Conservation (phyloP, 1,139 yeast species). For the Candida glucosophila region DNA sequence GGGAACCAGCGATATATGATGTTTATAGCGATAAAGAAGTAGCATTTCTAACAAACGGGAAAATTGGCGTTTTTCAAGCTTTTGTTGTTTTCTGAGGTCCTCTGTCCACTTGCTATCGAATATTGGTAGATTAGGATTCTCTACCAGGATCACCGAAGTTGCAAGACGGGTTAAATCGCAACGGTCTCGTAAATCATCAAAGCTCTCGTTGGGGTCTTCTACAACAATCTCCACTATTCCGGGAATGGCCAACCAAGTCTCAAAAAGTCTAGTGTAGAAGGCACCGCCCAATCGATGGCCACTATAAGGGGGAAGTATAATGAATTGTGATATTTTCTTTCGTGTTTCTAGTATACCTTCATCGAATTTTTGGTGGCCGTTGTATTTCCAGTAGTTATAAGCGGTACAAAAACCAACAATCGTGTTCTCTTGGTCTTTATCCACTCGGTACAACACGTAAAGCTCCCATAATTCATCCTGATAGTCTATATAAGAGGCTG, state of each 20-base stretch:
- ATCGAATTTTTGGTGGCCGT: conserved; percentile 53
- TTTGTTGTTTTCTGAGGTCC: conserved; percentile 28
- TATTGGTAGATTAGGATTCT: conserved; percentile 10
- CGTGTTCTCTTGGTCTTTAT: conserved; percentile 23
- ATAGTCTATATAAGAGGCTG: conserved; percentile 81
- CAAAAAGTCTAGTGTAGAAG: conserved; percentile 50
- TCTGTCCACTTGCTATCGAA: conserved; percentile 36
- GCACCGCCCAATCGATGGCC: conserved; percentile 60
- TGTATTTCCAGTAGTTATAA: conserved; percentile 77
- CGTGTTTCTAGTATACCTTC: conserved; percentile 34
- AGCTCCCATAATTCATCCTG: conserved; percentile 69
- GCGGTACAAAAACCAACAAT: conserved; percentile 78
- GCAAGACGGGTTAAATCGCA: conserved; percentile 57
- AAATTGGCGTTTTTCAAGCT: conserved; percentile 74
- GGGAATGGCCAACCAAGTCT: conserved; percentile 45
- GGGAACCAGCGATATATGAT: conserved; percentile 14
- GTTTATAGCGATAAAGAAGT: conserved; percentile 37
- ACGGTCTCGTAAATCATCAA: conserved; percentile 85
- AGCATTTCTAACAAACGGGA: conserved; percentile 72
- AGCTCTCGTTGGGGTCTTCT: conserved; percentile 91
- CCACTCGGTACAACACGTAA: conserved; percentile 42
- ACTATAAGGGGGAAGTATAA: conserved; percentile 76
- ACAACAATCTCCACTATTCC: conserved; percentile 70
- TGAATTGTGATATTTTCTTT: conserved; percentile 80
- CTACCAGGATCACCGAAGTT: background rate